These are phyloP conservation scores for Candida koratica DNA, from an alignment of 805 yeast genomes.

Conservation along the genomic window DNA sequence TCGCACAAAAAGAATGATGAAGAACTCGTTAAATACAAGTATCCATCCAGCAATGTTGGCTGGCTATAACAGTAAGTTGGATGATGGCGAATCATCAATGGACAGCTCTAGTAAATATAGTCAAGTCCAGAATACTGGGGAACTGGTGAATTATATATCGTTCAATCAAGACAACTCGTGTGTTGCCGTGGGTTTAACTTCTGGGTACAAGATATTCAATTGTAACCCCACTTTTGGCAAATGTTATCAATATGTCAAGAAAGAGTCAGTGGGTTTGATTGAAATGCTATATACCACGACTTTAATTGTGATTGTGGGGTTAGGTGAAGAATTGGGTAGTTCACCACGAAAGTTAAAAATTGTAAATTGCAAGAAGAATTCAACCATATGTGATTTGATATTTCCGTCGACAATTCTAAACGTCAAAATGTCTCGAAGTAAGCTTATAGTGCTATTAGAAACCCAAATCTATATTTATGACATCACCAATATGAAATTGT, in stretches of 20 bases:
- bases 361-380: conserved; percentile 70
- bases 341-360: conserved; percentile 82
- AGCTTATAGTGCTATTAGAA: conserved; percentile 38
- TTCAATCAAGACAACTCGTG: conserved; percentile 91
- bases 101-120: conserved; percentile 15
- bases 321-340: conserved; percentile 64
- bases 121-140: conserved; percentile 14
- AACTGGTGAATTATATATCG: conserved; percentile 37
- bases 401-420: conserved; percentile 40
- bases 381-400: conserved; percentile 41
- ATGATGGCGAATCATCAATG: conserved; percentile 18
- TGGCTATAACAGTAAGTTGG: conserved; percentile 7
- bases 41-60: conserved; percentile 13
- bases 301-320: conserved; percentile 76
- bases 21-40: conserved; percentile 15
- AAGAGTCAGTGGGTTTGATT: conserved; percentile 62
- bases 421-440: conserved; percentile 32
- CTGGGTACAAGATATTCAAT: conserved; percentile 70
- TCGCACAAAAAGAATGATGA: conserved; percentile 14
- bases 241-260: conserved; percentile 30
- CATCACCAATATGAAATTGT: conserved; percentile 35
- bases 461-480: conserved; percentile 44
- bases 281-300: conserved; percentile 93
- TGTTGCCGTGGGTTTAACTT: conserved; percentile 66
- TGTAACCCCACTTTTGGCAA: conserved; percentile 50